Percentiles rank a stretch among this genome's conserved stretches.
Evolutionary conservation across 768 basidiomycete species (phyloP).

Genomic region (Serendipita vermifera): DNA sequence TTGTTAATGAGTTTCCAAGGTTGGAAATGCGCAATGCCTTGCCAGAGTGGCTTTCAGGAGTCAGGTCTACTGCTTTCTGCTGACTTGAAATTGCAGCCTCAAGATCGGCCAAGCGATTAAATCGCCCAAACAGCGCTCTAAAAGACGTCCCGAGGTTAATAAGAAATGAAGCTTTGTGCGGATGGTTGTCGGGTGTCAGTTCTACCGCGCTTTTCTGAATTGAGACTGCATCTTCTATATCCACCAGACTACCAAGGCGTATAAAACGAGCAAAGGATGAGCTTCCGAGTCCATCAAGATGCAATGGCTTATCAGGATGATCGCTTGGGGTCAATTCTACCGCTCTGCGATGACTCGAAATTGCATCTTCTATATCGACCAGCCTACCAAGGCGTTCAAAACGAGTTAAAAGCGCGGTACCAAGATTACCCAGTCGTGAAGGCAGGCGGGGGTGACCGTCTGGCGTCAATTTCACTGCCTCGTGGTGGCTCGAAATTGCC

Average conservation of each 20-base stretch:
- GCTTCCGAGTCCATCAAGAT: constrained; percentile 12
- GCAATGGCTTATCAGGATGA: constrained; percentile 9
- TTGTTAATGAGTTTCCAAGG: constrained; percentile 1
- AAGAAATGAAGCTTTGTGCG: constrained; percentile 12
- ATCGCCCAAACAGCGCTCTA: constrained; percentile 9
- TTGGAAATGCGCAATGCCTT: constrained; percentile 10
- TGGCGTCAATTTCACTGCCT: constrained; percentile 11
- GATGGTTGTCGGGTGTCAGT: constrained; percentile 12
- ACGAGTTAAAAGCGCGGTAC: background rate
- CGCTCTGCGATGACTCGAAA: background rate
- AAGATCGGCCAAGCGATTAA: constrained; percentile 12
- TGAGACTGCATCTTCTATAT: constrained; percentile 12
- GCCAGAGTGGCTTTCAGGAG: constrained; percentile 13
- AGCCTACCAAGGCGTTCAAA: constrained; percentile 13
- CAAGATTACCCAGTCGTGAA: constrained; percentile 9
- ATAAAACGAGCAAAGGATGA: constrained; percentile 10
- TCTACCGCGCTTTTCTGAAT: constrained; percentile 7
- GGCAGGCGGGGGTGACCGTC: constrained; percentile 14
- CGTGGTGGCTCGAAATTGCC: constrained; percentile 10
- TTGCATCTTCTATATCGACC: background rate
- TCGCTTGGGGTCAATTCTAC: constrained; percentile 12
- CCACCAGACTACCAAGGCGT: constrained; percentile 7
- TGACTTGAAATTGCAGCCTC: constrained; percentile 11
- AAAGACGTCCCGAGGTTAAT: constrained; percentile 11
- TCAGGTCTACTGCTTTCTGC: constrained; percentile 10